A percentile compares a stretch with the other conserved stretches of the same genome.
Conservation (phyloP, 148 eudicot genomes). For the Diospyros lotus region DNA sequence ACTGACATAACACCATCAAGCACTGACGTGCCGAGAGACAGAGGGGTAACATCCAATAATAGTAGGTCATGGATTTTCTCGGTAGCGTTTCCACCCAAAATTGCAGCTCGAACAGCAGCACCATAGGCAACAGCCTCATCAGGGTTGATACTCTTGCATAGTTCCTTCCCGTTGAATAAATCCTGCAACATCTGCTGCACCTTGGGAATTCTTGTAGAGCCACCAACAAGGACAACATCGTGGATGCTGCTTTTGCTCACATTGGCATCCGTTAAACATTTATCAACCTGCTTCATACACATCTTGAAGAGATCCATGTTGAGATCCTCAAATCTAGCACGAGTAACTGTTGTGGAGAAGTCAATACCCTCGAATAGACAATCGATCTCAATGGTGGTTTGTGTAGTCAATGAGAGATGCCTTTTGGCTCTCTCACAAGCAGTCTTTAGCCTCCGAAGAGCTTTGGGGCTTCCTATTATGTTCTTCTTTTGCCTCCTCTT, state of each 20-base stretch:
- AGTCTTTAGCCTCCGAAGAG: slow-evolving; percentile 36
- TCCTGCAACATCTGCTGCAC: slow-evolving; percentile 40
- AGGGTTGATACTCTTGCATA: slow-evolving; percentile 39
- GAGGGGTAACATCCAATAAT: slow-evolving; percentile 41
- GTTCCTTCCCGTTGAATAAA: slow-evolving; percentile 36
- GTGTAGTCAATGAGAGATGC: slow-evolving; percentile 39
- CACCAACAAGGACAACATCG: slow-evolving; percentile 45
- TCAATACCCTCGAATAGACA: slow-evolving; percentile 36
- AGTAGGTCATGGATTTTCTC: slow-evolving; percentile 43
- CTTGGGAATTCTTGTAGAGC: slow-evolving; percentile 41
- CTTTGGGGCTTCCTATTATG: slow-evolving; percentile 38
- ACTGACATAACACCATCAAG: slow-evolving; percentile 43
- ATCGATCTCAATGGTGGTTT: slow-evolving; percentile 35
- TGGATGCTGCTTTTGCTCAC: slow-evolving; percentile 31
- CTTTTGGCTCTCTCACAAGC: slow-evolving; percentile 40
- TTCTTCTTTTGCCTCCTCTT: slow-evolving; percentile 42
- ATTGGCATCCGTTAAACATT: slow-evolving; percentile 34
- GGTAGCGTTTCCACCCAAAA: slow-evolving; percentile 36
- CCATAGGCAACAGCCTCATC: slow-evolving; percentile 47
- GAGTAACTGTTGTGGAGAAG: slow-evolving; percentile 38
- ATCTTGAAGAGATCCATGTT: slow-evolving; percentile 37
- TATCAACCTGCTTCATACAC: slow-evolving; percentile 43
- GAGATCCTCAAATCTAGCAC: slow-evolving; percentile 39
- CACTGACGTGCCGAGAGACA: slow-evolving; percentile 35
- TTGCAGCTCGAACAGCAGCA: slow-evolving; percentile 38